Evolutionary conservation across 306 rosid genomes (phyloP), one percentile per base, ranked within the genome.

Genomic region (Dryas octopetala): DNA sequence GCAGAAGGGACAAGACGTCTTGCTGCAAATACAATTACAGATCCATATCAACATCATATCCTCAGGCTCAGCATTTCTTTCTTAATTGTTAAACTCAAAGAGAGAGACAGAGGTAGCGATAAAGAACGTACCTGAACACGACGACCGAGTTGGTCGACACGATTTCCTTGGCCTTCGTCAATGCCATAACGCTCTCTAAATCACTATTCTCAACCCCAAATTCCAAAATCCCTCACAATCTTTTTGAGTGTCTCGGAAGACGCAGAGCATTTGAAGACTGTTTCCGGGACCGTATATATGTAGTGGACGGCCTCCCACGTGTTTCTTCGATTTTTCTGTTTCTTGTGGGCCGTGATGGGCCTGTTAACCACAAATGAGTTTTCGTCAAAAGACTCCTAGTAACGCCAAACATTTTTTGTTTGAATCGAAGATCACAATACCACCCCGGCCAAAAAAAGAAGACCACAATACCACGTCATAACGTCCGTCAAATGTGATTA

Each of bases 151-250:
- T 90, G 70, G 93, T 63, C 9, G 93, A 76, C 2, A 91, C 96
- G 66, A 91, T 76, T 79, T 95, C 97, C 85, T 95, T 89, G 4
- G 98, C 96, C 77, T 91, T 91, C 0, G 91, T 63, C 69, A 86
- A 77, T 54, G 97, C 97, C 98, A 95, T 91, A 19, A 57, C 50
- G 53, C 51, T 57, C 40, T 52, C 40, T 60, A 72, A 15, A 13
- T 9, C 54, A n/a, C 62, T 28, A 4, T 4, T 70, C 9, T 13
- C 32, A 8, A 40, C 66, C 63, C 63, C 43, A 59, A 48, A 49
- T 10, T 40, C 14, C 15, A n/a, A 44, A 43, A 9, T 5, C 3
- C 15, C n/a, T 54, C 17, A 10, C 19, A 41, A 32, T 61, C 45
- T 28, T 61, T 15, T 14, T 16, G 9, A 53, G 58, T 7, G 9